A percentile compares a stretch with the other conserved stretches of the same genome.
These are phyloP conservation scores for Aspergillus taichungensis DNA, from an alignment of 495 filamentous ascomycete species.

Conservation along the genomic window DNA sequence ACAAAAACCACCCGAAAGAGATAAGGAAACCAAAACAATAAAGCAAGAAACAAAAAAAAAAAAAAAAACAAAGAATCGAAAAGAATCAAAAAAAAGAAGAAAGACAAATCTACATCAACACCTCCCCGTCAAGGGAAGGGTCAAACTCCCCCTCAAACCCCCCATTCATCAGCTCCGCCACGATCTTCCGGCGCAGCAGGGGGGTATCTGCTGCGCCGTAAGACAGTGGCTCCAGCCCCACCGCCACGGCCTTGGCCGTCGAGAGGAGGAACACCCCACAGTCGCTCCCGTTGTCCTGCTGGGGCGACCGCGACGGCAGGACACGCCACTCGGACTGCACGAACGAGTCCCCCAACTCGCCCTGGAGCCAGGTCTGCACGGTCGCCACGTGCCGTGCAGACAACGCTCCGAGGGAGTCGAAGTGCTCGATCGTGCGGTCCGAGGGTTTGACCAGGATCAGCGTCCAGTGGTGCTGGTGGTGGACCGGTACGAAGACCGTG, in stretches of 20 bases:
- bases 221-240: constrained; percentile 52
- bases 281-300: constrained; percentile 64
- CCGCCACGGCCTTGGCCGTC: constrained; percentile 59
- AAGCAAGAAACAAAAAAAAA: constrained; percentile 7
- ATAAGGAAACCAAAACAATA: constrained; percentile 3
- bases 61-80: not conserved
- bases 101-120: constrained; percentile 16
- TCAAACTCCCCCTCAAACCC: constrained; percentile 46
- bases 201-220: constrained; percentile 50
- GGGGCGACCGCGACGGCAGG: constrained; percentile 35
- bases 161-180: constrained; percentile 59
- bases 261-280: constrained; percentile 76
- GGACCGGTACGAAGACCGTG: constrained; percentile 54
- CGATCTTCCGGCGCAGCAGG: constrained; percentile 52
- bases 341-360: constrained; percentile 49
- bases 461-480: constrained; percentile 45
- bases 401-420: constrained; percentile 56
- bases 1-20: not conserved
- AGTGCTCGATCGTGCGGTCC: constrained; percentile 57
- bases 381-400: constrained; percentile 23
- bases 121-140: constrained; percentile 14
- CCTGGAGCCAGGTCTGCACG: constrained; percentile 47
- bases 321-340: constrained; percentile 54
- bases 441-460: constrained; percentile 61
- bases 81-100: constrained; percentile 1